phyloP scores from a whole-genome alignment of 768 basidiomycete species.

The Leccinum olivaceopallidum region DNA sequence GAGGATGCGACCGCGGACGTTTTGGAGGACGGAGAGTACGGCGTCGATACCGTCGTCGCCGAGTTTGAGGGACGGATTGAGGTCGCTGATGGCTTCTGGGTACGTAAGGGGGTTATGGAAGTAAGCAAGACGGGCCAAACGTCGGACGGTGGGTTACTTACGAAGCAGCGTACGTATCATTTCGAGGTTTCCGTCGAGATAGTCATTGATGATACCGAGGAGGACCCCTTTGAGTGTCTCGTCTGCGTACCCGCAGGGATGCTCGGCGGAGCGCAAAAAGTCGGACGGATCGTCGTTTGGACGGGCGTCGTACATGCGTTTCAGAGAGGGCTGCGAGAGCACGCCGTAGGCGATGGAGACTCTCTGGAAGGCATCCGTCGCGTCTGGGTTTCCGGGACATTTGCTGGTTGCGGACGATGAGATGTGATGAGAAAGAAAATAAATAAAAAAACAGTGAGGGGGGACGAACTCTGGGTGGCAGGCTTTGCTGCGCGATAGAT shows the following conservation, averaged over 20 bases:
- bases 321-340: constrained; percentile 69
- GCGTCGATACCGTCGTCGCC: constrained; percentile 79
- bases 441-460: not conserved
- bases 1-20: constrained; percentile 72
- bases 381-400: constrained; percentile 70
- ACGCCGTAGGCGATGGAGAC: constrained; percentile 83
- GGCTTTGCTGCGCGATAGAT: constrained; percentile 68
- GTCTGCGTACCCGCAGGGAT: constrained; percentile 60
- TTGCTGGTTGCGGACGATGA: constrained; percentile 50
- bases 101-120: not conserved
- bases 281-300: constrained; percentile 44
- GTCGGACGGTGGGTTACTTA: constrained; percentile 36
- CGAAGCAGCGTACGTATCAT: constrained; percentile 75
- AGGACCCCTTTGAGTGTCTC: constrained; percentile 80
- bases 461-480: constrained; percentile 84
- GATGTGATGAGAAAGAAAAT: not conserved
- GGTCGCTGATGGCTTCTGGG: constrained; percentile 72
- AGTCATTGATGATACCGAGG: constrained; percentile 75
- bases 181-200: constrained; percentile 85
- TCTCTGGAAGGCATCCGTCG: constrained; percentile 85
- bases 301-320: constrained; percentile 66
- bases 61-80: constrained; percentile 75
- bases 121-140: not conserved
- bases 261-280: constrained; percentile 49
- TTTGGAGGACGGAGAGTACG: constrained; percentile 67